phyloP scores from a whole-genome alignment of 2,329 filamentous ascomycete species.

The Fusarium longipes region DNA sequence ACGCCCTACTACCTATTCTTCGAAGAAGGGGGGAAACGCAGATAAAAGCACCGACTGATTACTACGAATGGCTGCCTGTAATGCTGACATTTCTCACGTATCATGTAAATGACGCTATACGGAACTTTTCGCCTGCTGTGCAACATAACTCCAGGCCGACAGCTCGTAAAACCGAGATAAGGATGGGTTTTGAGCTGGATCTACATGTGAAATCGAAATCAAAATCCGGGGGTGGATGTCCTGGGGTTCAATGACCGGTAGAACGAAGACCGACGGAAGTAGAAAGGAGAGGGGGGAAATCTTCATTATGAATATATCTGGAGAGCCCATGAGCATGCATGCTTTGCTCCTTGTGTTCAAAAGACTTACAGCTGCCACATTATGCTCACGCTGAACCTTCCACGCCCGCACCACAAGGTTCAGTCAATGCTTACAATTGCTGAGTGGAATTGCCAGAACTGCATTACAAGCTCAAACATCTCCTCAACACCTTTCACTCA shows the following conservation, averaged over 20 bases:
- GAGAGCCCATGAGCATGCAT: not conserved
- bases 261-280: slow-evolving; percentile 22
- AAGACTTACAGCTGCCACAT: not conserved
- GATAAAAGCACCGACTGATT: not conserved
- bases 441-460: slow-evolving; percentile 5
- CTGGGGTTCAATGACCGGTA: slow-evolving; percentile 26
- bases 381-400: not conserved
- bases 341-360: not conserved
- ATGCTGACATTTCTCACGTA: slow-evolving; percentile 4
- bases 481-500: slow-evolving; percentile 6
- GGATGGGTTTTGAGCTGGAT: slow-evolving; percentile 15
- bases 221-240: slow-evolving; percentile 36
- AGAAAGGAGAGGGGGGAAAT: not conserved
- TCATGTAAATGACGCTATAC: not conserved
- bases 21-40: not conserved
- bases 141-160: slow-evolving; percentile 19
- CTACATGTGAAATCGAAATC: slow-evolving; percentile 40
- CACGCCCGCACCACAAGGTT: not conserved
- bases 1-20: slow-evolving; percentile 7
- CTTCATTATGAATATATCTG: slow-evolving; percentile 18
- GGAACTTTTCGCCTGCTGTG: slow-evolving; percentile 1
- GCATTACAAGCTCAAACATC: not conserved
- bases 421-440: slow-evolving; percentile 10
- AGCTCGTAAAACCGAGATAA: slow-evolving; percentile 30
- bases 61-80: not conserved